Base-by-base conservation (phyloP, 2,329 filamentous ascomycete species). In the Diaporthe aspalathi region DNA sequence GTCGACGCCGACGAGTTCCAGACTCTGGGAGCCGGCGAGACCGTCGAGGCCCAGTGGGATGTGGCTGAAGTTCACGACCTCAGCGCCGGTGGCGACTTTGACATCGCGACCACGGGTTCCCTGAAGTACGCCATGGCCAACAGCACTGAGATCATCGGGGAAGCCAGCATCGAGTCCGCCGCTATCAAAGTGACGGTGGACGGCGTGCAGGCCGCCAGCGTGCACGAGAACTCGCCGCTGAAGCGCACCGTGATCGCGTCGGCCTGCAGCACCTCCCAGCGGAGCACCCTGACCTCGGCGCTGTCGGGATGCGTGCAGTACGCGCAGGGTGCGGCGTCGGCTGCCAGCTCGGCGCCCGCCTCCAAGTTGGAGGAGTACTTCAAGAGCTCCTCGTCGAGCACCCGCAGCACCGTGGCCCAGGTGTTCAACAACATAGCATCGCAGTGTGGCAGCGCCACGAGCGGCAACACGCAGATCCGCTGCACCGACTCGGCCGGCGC, bases 121-220 rank as follows among this genome's bases (percentile, higher is more conserved):
- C 83, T 92, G 43, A 86, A 88, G 8, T 87, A 86, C 70, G 87
- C 90, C 38, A 82, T 84, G 24, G 81, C 81, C 53, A 82, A 85
- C 76, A 85, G 83, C 24, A 89, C 84, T 62, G 81, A 85, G 49
- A 84, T 93, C 47, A 79, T 85, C 16, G 89, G 87, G 5, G 56
- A 62, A 9, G 56, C 60, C 85, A 84, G 56, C 78, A 91, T 3
- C 78, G 84, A 17, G 92, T 87, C 81, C 80, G 84, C 66, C 90
- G 87, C 76, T 92, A 92, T 92, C 65, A 84, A 83, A 65, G 83
- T 91, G 73, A 80, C 84, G 5, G 83, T 93, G 47, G 86, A 92
- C 74, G 89, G 87, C 24, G 80, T 80, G 24, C 24, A 62, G 56
- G 56, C 56, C 17, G 29, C 56, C 1, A 62, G 24, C 24, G 56